These are phyloP conservation scores for Hericium alpestre DNA, from an alignment of 768 basidiomycete genomes.

Conservation along the genomic window DNA sequence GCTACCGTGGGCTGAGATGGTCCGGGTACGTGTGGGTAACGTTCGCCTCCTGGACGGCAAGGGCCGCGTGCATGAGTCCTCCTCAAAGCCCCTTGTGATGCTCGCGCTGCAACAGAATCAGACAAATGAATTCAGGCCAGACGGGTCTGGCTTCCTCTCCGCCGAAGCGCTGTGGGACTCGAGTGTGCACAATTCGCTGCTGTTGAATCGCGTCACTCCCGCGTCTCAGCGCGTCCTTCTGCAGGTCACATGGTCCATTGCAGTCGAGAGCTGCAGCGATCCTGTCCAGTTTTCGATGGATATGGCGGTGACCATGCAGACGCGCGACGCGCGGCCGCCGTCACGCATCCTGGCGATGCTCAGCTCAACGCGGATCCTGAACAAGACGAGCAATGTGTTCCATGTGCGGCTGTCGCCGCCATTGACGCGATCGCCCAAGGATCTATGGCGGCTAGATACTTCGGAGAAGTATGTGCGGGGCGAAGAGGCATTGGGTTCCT, in stretches of 20 bases:
- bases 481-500: constrained; percentile 71
- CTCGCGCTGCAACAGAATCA: constrained; percentile 69
- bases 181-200: constrained; percentile 73
- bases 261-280: constrained; percentile 74
- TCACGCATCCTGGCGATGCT: constrained; percentile 70
- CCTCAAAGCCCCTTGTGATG: constrained; percentile 58
- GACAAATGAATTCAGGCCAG: constrained; percentile 62
- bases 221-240: constrained; percentile 70
- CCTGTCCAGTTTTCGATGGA: constrained; percentile 88
- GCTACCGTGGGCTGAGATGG: constrained; percentile 77
- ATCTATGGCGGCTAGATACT: constrained; percentile 92
- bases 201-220: constrained; percentile 79
- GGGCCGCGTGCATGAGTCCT: constrained; percentile 70
- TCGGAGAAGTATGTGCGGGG: constrained; percentile 91
- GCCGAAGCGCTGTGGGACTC: constrained; percentile 87
- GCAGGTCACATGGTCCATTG: constrained; percentile 67
- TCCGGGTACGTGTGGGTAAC: constrained; percentile 69
- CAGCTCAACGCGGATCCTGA: constrained; percentile 63
- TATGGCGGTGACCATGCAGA: constrained; percentile 71
- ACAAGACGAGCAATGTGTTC: constrained; percentile 79
- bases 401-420: constrained; percentile 72
- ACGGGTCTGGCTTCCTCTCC: constrained; percentile 67
- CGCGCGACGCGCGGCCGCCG: constrained; percentile 77
- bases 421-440: constrained; percentile 73
- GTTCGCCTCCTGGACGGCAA: constrained; percentile 78